These are phyloP conservation scores for Oxytropis ochrocephala DNA, from an alignment of 306 rosid genomes.

Conservation along the genomic window DNA sequence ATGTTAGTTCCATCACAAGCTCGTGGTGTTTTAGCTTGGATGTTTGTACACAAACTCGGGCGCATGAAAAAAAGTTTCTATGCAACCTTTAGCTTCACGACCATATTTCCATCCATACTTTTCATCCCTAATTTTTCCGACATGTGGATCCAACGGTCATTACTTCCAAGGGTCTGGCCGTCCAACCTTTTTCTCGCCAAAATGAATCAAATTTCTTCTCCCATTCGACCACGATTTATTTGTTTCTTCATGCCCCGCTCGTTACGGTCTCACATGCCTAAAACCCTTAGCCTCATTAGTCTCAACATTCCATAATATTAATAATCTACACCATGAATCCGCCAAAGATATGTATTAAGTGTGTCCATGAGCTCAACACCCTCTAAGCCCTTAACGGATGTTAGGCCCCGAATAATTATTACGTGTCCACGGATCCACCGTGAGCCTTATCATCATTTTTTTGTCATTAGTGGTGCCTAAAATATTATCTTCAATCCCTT, in stretches of 20 bases:
- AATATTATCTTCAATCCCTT: slow-evolving; percentile 78
- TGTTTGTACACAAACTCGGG: slow-evolving; percentile 94
- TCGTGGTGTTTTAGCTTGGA: slow-evolving; percentile 91
- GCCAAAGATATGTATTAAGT: slow-evolving; percentile 91
- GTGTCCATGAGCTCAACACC: slow-evolving; percentile 91
- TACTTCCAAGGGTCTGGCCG: slow-evolving; percentile 86
- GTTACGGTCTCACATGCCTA: slow-evolving; percentile 84
- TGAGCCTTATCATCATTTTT: slow-evolving; percentile 61
- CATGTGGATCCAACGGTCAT: slow-evolving; percentile 86
- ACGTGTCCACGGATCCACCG: slow-evolving; percentile 84
- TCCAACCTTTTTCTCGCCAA: slow-evolving; percentile 83
- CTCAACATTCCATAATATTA: slow-evolving; percentile 90
- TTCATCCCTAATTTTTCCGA: slow-evolving; percentile 96
- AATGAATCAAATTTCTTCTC: slow-evolving; percentile 73
- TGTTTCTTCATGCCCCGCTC: slow-evolving; percentile 38
- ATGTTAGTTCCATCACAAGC: slow-evolving; percentile 72
- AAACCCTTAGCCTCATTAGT: slow-evolving; percentile 77
- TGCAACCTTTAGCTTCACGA: slow-evolving; percentile 99
- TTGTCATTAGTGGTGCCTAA: slow-evolving; percentile 61
- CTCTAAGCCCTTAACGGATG: slow-evolving; percentile 93
- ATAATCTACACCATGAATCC: slow-evolving; percentile 87
- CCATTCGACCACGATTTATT: slow-evolving; percentile 72
- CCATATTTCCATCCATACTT: slow-evolving; percentile 99
- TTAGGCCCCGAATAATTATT: slow-evolving; percentile 74
- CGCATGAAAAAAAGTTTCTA: slow-evolving; percentile 96